A percentile compares a stretch with the other conserved stretches of the same genome.
Evolutionary conservation across 2,329 filamentous ascomycete species (phyloP).

Genomic region (Diplodia sapinea): DNA sequence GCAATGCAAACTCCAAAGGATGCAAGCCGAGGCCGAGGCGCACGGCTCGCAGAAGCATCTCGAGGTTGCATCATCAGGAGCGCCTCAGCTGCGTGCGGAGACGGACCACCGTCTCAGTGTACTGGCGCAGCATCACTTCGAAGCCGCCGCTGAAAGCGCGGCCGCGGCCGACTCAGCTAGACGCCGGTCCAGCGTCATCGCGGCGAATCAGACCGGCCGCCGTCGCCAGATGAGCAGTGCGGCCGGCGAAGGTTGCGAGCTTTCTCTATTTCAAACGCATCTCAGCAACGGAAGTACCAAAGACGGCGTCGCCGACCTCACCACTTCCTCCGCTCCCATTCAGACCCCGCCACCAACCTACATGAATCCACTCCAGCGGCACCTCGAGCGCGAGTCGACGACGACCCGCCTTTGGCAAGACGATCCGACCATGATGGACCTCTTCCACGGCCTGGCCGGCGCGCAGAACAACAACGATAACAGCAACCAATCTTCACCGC

Average conservation of each 20-base stretch:
- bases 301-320: not conserved
- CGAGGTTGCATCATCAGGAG: not conserved
- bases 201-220: not conserved
- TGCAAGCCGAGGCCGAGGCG: constrained; percentile 1
- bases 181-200: not conserved
- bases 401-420: not conserved
- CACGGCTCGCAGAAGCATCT: constrained; percentile 17
- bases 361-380: not conserved
- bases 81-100: constrained; percentile 14
- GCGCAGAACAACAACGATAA: not conserved
- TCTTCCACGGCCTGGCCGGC: not conserved
- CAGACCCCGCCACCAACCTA: not conserved
- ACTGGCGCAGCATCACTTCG: not conserved
- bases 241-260: constrained; percentile 21
- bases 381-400: not conserved
- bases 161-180: not conserved
- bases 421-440: constrained; percentile 13
- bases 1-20: constrained; percentile 9
- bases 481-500: not conserved
- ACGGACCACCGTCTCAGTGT: constrained; percentile 19
- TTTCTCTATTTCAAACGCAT: constrained; percentile 14
- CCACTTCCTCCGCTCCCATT: not conserved
- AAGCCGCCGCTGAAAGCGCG: not conserved
- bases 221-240: constrained; percentile 1
- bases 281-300: constrained; percentile 2